phyloP scores from a whole-genome alignment of 23 red algal genomes.

The Gracilaria vermiculophylla region DNA sequence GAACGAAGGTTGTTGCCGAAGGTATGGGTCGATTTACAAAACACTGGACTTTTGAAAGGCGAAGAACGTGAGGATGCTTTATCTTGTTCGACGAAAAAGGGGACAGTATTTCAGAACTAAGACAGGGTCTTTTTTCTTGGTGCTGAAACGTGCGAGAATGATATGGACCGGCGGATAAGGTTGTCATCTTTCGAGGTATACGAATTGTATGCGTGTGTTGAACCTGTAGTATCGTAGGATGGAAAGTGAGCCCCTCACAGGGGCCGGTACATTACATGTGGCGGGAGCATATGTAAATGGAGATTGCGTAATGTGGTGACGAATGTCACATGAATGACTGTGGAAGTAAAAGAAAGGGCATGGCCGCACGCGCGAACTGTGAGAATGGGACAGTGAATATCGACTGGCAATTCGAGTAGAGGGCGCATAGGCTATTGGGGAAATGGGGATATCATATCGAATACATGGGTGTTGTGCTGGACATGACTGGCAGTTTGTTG shows the following conservation, averaged over 20 bases:
- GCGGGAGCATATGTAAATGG: background rate
- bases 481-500: too few relatives aligned
- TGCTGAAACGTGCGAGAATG: background rate
- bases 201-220: background rate
- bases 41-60: background rate
- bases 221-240: background rate
- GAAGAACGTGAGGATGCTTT: too few relatives aligned
- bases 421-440: too few relatives aligned
- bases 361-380: background rate
- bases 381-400: background rate
- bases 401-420: too few relatives aligned
- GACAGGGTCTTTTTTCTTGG: background rate
- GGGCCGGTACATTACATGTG: background rate
- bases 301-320: conserved; percentile 10
- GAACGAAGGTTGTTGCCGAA: background rate
- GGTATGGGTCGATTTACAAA: background rate
- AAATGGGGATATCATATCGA: background rate
- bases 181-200: background rate
- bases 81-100: background rate
- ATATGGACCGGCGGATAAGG: background rate
- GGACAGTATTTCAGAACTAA: background rate
- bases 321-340: background rate
- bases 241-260: too few relatives aligned
- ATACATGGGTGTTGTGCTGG: too few relatives aligned
- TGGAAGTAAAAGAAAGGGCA: background rate